Conservation (phyloP, 2,329 filamentous ascomycete species). For the Lecanicillium sp. region DNA sequence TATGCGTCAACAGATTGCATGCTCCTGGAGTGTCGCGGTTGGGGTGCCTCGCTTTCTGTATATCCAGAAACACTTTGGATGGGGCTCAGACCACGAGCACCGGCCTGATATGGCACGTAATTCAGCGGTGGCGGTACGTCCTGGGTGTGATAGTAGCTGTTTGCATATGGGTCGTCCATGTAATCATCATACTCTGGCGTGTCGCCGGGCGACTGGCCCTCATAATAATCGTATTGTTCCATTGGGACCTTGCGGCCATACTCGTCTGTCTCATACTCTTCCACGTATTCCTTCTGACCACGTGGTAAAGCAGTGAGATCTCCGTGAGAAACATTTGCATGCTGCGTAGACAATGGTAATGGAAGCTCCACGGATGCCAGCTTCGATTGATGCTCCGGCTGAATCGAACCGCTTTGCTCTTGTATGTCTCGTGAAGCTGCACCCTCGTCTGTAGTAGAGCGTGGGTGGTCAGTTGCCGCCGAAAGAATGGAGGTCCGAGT, state of each 20-base stretch:
- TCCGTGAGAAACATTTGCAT: slow-evolving; percentile 54
- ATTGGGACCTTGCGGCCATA: slow-evolving; percentile 32
- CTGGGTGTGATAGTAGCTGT: slow-evolving; percentile 48
- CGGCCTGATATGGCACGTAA: slow-evolving; percentile 60
- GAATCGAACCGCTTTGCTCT: slow-evolving; percentile 50
- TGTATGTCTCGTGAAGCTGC: slow-evolving; percentile 56
- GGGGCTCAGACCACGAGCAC: slow-evolving; percentile 70
- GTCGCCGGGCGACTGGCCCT: slow-evolving; percentile 17
- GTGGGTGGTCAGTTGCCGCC: slow-evolving; percentile 65
- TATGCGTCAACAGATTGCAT: slow-evolving; percentile 44
- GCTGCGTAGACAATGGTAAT: slow-evolving; percentile 57
- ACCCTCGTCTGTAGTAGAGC: slow-evolving; percentile 56
- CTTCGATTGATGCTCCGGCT: slow-evolving; percentile 53
- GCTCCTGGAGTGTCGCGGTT: slow-evolving; percentile 48
- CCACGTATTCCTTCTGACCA: slow-evolving; percentile 31
- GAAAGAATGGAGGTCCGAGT: slow-evolving; percentile 84
- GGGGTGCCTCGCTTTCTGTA: slow-evolving; percentile 53
- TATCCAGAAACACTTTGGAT: slow-evolving; percentile 91
- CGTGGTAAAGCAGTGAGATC: slow-evolving; percentile 48
- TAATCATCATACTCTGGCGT: slow-evolving; percentile 26
- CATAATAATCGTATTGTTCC: slow-evolving; percentile 30
- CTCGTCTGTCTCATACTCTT: slow-evolving; percentile 41
- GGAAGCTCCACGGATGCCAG: slow-evolving; percentile 42
- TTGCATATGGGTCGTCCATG: slow-evolving; percentile 30
- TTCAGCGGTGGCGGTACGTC: slow-evolving; percentile 56